A percentile compares a stretch with the other conserved stretches of the same genome.
phyloP scores from a whole-genome alignment of 192 early-diverging fungal species.

The Thoreauomyces humboldtii region DNA sequence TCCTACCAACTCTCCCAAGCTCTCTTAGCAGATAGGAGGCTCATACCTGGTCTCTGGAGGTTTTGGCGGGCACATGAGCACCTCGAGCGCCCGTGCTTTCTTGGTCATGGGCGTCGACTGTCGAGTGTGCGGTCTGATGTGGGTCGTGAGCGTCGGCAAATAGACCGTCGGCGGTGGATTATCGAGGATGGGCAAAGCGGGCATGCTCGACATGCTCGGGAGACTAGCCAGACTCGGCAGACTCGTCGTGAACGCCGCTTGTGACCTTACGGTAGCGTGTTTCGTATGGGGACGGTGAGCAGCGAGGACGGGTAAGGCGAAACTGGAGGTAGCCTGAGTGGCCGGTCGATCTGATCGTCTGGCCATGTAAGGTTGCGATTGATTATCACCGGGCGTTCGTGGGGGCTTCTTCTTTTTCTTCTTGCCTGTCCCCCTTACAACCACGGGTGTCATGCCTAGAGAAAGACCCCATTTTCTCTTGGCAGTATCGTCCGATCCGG shows the following conservation, averaged over 20 bases:
- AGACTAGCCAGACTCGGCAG: too few species aligned
- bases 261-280: too few species aligned
- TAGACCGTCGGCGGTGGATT: background rate
- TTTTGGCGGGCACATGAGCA: background rate
- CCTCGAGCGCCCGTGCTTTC: background rate
- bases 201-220: too few species aligned
- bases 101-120: background rate
- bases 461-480: background rate
- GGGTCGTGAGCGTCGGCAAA: slow-evolving; percentile 1
- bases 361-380: too few species aligned
- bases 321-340: too few species aligned
- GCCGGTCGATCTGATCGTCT: too few species aligned
- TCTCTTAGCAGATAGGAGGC: background rate
- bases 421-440: background rate
- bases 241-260: too few species aligned
- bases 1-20: too few species aligned
- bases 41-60: background rate
- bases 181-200: background rate
- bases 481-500: background rate
- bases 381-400: too few species aligned
- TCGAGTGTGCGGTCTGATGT: slow-evolving; percentile 3
- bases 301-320: too few species aligned
- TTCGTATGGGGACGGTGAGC: too few species aligned
- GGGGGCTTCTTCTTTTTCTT: slow-evolving; percentile 6
- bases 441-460: background rate